Evolutionary conservation across 208 protist species (phyloP).

Genomic region (Leishmania amazonensis): DNA sequence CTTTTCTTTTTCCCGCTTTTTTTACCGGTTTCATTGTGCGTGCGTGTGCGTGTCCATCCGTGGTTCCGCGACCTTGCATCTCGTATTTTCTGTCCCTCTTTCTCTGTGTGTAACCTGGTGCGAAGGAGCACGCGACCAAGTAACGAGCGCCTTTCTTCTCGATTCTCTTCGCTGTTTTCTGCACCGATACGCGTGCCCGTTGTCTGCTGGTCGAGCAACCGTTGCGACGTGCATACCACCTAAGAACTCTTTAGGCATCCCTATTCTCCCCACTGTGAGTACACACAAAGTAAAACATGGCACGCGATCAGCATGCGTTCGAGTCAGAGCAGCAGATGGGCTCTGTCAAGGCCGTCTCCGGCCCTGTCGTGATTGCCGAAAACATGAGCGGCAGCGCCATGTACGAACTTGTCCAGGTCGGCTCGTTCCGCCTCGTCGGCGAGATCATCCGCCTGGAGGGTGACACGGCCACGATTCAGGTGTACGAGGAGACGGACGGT

Average conservation of each 20-base stretch:
- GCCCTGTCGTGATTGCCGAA: slow-evolving; percentile 99
- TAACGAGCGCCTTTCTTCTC: background rate
- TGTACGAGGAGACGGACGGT: slow-evolving; percentile 99
- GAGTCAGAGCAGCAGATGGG: slow-evolving; percentile 85
- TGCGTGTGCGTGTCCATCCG: background rate
- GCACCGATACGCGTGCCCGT: background rate
- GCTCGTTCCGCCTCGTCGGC: slow-evolving; percentile 97
- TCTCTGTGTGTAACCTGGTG: background rate
- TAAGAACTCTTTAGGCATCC: too few species aligned
- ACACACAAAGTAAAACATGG: slow-evolving; percentile 30
- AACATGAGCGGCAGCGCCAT: slow-evolving; percentile 99
- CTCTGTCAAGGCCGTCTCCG: slow-evolving; percentile 92
- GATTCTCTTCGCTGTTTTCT: background rate
- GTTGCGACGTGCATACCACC: background rate
- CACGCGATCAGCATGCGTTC: slow-evolving; percentile 64
- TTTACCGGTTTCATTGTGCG: background rate
- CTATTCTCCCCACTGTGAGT: background rate
- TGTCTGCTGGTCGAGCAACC: background rate
- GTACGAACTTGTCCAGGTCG: slow-evolving; percentile 99
- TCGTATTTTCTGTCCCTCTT: background rate
- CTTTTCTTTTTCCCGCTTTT: background rate
- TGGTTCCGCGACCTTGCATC: background rate
- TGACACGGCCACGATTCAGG: slow-evolving; percentile 99
- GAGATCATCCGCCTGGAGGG: slow-evolving; percentile 99
- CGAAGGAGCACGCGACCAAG: background rate